phyloP scores from a whole-genome alignment of 441 rosid species.

The Jatropha multifida region DNA sequence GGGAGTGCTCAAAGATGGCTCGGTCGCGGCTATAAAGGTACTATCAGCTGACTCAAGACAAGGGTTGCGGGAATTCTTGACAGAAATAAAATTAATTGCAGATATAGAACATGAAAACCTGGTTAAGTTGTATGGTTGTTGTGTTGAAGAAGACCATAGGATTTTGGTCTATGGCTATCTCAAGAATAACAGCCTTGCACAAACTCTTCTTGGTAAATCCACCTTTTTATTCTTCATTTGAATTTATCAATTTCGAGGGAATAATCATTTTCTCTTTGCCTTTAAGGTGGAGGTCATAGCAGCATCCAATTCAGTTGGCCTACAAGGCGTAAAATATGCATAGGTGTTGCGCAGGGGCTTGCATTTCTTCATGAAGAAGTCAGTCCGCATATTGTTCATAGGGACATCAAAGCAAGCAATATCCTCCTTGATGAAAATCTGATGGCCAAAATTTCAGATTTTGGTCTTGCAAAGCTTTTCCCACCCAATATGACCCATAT shows the following conservation, averaged over 20 bases:
- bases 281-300: constrained; percentile 38
- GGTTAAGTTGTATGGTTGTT: constrained; percentile 63
- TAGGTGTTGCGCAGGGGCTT: constrained; percentile 65
- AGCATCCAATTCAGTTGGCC: constrained; percentile 52
- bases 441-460: constrained; percentile 64
- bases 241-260: constrained; percentile 11
- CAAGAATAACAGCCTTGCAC: constrained; percentile 67
- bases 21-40: constrained; percentile 53
- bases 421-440: constrained; percentile 57
- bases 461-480: constrained; percentile 73
- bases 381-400: constrained; percentile 57
- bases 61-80: constrained; percentile 60
- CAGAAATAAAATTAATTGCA: constrained; percentile 56
- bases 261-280: neutral
- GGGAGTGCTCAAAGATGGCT: constrained; percentile 59
- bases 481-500: constrained; percentile 59
- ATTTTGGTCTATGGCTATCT: constrained; percentile 70
- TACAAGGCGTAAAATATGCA: constrained; percentile 48
- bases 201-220: constrained; percentile 57
- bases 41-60: constrained; percentile 61
- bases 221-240: neutral
- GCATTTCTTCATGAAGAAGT: constrained; percentile 69
- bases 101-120: constrained; percentile 53
- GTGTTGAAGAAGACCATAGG: constrained; percentile 57
- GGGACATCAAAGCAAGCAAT: constrained; percentile 78